Evolutionary conservation across 2,329 filamentous ascomycete genomes (phyloP), one percentile per base, ranked within the genome.

Genomic region (Trichoderma hamatum): DNA sequence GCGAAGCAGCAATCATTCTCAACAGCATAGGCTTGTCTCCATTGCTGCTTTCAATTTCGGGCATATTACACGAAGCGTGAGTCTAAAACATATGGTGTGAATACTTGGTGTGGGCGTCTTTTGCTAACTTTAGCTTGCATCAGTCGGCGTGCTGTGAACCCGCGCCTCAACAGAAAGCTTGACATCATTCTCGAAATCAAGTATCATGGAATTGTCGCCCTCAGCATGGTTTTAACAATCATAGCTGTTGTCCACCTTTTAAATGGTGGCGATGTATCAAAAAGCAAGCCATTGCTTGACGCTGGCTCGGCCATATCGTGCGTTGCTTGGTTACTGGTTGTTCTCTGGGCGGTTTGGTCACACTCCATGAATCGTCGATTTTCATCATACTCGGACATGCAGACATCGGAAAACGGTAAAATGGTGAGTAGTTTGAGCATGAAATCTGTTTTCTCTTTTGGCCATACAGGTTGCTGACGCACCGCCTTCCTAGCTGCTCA

Each of bases 91-190:
- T 7, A 1, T 4, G 1, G 0, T 19, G 6, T n/a, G 14, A 16
- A 16, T 16, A 19, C 1, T 16, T 52, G 21, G 5, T 52, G 1
- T 14, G 0, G 16, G 24, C 3, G 24, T 19, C 11, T 19, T 52
- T 28, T 52, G 21, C 5, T 9, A 7, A 24, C 13, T 13, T 19
- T n/a, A 3, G 11, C 2, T 4, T 4, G 3, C 3, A 5, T 6
- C 16, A 65, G 62, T 6, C 62, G 62, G 24, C 62, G 62, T 13
- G 62, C 62, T 19, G 62, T 66, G 5, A 66, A 66, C 30, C 62
- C 62, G 10, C 62, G 62, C 1, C 49, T 66, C 0, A 32, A 58
- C n/a, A 36, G 62, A 66, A 46, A 21, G 56, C 62, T 55, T 2
- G 62, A 66, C 36, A 56, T 66, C 3, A 32, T 56, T 24, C 36